Evolutionary conservation across 1,284 basidiomycete genomes (phyloP), one percentile per base, ranked within the genome.

Genomic region (Tausonia pullulans): DNA sequence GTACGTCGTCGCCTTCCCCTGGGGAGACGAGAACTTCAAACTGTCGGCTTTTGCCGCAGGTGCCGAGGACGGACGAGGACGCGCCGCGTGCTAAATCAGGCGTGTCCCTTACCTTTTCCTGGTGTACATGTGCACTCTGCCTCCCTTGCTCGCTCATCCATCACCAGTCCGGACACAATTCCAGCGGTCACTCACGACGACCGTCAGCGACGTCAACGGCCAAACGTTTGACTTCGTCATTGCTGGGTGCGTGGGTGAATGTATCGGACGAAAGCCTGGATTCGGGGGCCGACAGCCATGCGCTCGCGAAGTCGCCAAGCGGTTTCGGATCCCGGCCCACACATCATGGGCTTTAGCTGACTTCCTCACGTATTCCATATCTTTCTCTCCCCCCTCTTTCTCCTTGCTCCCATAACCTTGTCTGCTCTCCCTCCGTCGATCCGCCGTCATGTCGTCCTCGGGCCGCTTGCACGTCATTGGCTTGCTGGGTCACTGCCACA

Each of bases 181-280:
- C 27, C 2, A 16, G 10, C 27, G 57, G 43, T 39, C 55, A 27
- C n/a, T 76, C 64, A 74, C 73, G 40, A 62, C 64, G 56, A 68
- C 73, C 54, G 67, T 70, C 6, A 41, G 67, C 9, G 54, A 67
- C 27, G 70, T 73, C 44, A 62, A 68, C 60, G 72, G 70, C 39
- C 61, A 69, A 43, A 68, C 69, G 8, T 76, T 73, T 61, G 76
- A 77, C 66, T 77, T 76, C 64, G 69, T 77, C 62, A 74, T 77
- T 63, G 75, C 73, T 3, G 76, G 76, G 68, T 69, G 52, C 41
- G 68, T 55, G 11, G 5, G 3, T 14, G 5, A 27, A 41, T 5
- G 16, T 6, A 13, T 41, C 3, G 5, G 8, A 7, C 40, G 27
- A 43, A 2, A 27, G 2, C 2, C 27, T 27, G 27, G 27, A 27